Conservation (phyloP, 495 filamentous ascomycete species). For the Penicillium atrosanguineum region DNA sequence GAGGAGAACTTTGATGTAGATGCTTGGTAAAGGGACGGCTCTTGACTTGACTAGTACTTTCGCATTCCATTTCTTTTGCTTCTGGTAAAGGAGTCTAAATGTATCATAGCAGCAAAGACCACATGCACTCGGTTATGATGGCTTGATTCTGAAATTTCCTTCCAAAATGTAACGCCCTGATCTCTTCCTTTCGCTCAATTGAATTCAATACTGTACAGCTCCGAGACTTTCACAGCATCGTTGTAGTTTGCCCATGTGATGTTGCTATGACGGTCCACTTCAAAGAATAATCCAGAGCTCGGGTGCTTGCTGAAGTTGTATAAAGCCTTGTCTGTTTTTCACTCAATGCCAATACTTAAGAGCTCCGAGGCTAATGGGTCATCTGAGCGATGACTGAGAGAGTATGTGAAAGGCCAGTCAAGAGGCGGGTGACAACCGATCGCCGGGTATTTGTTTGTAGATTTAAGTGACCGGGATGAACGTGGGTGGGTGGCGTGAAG, state of each 20-base stretch:
- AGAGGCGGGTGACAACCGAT: too few relatives aligned
- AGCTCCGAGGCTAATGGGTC: too few relatives aligned
- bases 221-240: background rate
- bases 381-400: too few relatives aligned
- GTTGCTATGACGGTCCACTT: background rate
- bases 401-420: too few relatives aligned
- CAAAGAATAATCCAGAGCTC: background rate
- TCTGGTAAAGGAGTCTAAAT: slow-evolving; percentile 15
- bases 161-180: background rate
- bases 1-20: slow-evolving; percentile 48
- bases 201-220: background rate
- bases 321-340: too few relatives aligned
- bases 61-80: slow-evolving; percentile 7
- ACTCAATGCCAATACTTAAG: too few relatives aligned
- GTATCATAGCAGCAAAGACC: slow-evolving; percentile 25
- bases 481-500: too few relatives aligned
- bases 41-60: background rate
- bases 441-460: too few relatives aligned
- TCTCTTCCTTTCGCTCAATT: background rate
- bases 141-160: slow-evolving; percentile 6
- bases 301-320: too few relatives aligned
- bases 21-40: slow-evolving; percentile 18
- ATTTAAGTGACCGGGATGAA: too few relatives aligned
- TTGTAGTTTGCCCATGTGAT: background rate
- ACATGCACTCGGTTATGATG: slow-evolving; percentile 26